Conservation (phyloP, 2,329 filamentous ascomycete genomes). For the Cercospora nicotianae region DNA sequence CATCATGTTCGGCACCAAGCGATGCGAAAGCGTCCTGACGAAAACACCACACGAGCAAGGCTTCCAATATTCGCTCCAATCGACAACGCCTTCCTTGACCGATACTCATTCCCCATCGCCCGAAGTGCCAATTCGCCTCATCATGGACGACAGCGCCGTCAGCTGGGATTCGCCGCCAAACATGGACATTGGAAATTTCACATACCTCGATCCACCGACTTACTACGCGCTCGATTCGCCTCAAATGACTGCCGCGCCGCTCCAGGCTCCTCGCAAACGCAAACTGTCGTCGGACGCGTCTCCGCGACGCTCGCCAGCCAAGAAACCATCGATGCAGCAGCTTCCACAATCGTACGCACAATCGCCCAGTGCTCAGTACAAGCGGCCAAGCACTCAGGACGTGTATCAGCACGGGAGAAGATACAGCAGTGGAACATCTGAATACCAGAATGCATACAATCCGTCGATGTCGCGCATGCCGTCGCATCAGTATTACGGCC, state of each 20-base stretch:
- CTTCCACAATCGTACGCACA: constrained; percentile 34
- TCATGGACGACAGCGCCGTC: constrained; percentile 54
- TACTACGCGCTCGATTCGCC: constrained; percentile 36
- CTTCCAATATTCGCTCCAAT: constrained; percentile 70
- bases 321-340: constrained; percentile 43
- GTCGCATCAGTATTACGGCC: constrained; percentile 33
- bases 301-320: constrained; percentile 48
- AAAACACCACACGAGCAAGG: constrained; percentile 57
- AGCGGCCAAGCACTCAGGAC: constrained; percentile 40
- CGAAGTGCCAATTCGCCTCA: constrained; percentile 59
- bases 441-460: constrained; percentile 34
- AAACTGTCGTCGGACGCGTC: constrained; percentile 56
- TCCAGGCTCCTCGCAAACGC: constrained; percentile 52
- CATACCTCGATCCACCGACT: constrained; percentile 46
- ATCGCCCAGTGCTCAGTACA: constrained; percentile 42
- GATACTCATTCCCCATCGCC: constrained; percentile 57
- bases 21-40: constrained; percentile 66
- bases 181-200: constrained; percentile 61
- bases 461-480: constrained; percentile 29
- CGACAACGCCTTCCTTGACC: constrained; percentile 68
- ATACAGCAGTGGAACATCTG: constrained; percentile 42
- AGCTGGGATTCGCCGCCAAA: constrained; percentile 43
- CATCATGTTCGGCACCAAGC: constrained; percentile 76
- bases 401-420: constrained; percentile 38
- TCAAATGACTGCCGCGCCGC: constrained; percentile 26